phyloP scores from a whole-genome alignment of 2,329 filamentous ascomycete species.

The Claviceps arundinis region DNA sequence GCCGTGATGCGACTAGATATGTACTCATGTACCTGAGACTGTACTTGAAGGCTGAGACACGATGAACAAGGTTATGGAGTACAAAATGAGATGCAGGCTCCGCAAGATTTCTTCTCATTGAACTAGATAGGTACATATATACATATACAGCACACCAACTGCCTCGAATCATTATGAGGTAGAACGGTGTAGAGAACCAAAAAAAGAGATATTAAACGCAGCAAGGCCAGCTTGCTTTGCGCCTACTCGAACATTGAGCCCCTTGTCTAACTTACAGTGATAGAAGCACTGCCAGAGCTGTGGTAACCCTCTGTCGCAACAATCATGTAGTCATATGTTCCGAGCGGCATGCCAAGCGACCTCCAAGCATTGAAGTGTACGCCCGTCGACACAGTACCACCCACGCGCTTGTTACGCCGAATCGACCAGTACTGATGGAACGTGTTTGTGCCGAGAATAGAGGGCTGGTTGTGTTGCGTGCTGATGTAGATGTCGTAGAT shows the following conservation, averaged over 20 bases:
- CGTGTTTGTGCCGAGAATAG: constrained; percentile 33
- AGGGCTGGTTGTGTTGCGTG: constrained; percentile 28
- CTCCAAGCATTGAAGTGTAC: constrained; percentile 7
- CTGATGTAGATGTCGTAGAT: constrained; percentile 25
- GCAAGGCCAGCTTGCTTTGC: neutral
- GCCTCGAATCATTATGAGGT: too few species aligned
- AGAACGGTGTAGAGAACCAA: too few species aligned
- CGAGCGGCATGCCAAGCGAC: constrained; percentile 32
- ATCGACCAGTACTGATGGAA: constrained; percentile 32
- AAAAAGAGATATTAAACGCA: neutral
- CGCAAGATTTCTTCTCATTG: too few species aligned
- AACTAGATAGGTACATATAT: too few species aligned
- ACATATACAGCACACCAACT: too few species aligned
- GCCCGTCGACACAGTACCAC: constrained; percentile 34
- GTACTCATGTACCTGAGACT: too few species aligned
- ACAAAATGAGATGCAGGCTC: too few species aligned
- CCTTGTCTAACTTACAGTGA: neutral
- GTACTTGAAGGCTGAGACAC: too few species aligned
- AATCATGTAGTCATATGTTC: constrained; percentile 39
- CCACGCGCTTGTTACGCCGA: constrained; percentile 14
- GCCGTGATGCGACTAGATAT: too few species aligned
- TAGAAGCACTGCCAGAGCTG: constrained; percentile 26
- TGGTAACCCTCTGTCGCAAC: constrained; percentile 40
- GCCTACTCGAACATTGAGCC: too few species aligned
- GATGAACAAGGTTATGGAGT: too few species aligned